A percentile compares a stretch with the other conserved stretches of the same genome.
Conservation (phyloP, 495 filamentous ascomycete species). For the Aspergillus indologenus region DNA sequence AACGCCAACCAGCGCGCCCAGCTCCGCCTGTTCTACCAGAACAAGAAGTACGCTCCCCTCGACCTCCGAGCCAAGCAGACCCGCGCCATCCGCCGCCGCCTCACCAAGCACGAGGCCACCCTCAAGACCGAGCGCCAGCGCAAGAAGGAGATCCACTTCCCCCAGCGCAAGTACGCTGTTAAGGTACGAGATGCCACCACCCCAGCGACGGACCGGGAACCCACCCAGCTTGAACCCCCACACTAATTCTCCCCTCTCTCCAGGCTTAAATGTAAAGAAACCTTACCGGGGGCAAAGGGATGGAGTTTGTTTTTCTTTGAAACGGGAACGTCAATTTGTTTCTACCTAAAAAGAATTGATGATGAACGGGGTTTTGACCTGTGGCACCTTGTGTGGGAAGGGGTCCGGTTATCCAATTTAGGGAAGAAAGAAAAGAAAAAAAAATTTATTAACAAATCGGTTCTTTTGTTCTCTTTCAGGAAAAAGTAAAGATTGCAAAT, state of each 20-base stretch:
- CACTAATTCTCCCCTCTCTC: no score
- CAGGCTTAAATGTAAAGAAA: slow-evolving; percentile 42
- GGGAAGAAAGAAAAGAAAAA: slow-evolving; percentile 19
- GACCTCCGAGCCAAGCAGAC: slow-evolving; percentile 97
- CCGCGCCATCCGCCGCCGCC: slow-evolving; percentile 86
- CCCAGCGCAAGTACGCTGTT: slow-evolving; percentile 95
- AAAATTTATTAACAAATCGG: slow-evolving; percentile 26
- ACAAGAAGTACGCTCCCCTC: slow-evolving; percentile 97
- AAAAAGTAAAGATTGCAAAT: slow-evolving; percentile 38
- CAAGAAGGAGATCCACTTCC: slow-evolving; percentile 95
- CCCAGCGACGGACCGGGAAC: background rate
- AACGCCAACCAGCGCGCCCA: slow-evolving; percentile 97
- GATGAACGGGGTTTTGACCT: slow-evolving; percentile 25
- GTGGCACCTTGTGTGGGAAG: slow-evolving; percentile 23
- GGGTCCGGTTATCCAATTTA: slow-evolving; percentile 41
- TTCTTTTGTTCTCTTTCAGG: slow-evolving; percentile 39
- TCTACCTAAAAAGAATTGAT: slow-evolving; percentile 26
- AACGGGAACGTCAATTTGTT: slow-evolving; percentile 25
- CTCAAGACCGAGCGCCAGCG: slow-evolving; percentile 81
- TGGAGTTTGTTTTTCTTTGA: slow-evolving; percentile 27
- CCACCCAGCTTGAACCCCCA: slow-evolving; percentile 4
- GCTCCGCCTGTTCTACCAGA: slow-evolving; percentile 98
- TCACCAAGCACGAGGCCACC: slow-evolving; percentile 84
- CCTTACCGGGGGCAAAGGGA: slow-evolving; percentile 37
- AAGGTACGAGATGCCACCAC: slow-evolving; percentile 74